These are phyloP conservation scores for Paxillus ammoniavirescens DNA, from an alignment of 768 basidiomycete species.

Conservation along the genomic window DNA sequence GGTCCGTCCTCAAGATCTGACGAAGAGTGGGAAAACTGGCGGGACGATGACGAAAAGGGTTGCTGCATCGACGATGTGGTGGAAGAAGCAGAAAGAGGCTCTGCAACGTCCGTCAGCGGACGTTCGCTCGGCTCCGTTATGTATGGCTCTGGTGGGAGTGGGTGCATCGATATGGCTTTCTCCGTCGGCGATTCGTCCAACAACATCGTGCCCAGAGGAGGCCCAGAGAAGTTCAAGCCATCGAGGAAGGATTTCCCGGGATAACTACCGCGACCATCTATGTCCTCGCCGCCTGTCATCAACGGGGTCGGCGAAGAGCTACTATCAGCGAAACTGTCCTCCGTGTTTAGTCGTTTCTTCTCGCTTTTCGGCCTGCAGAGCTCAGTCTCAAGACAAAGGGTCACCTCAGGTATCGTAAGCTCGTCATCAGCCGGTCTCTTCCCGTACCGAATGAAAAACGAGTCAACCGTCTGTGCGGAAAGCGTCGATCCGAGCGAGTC, in stretches of 20 bases:
- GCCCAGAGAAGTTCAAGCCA: conserved; percentile 62
- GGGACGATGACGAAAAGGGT: conserved; percentile 6
- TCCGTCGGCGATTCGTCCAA: conserved; percentile 31
- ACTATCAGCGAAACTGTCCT: conserved; percentile 40
- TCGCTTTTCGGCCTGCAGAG: conserved; percentile 71
- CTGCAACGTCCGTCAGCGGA: conserved; percentile 37
- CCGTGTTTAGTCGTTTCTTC: conserved; percentile 60
- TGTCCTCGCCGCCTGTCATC: conserved; percentile 36
- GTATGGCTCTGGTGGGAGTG: conserved; percentile 23
- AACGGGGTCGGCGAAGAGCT: conserved; percentile 58
- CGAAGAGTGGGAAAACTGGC: conserved; percentile 40
- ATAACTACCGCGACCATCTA: conserved; percentile 11
- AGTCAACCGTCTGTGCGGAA: conserved; percentile 69
- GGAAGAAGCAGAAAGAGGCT: conserved; percentile 19
- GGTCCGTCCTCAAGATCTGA: conserved; percentile 46
- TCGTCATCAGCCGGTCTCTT: conserved; percentile 68
- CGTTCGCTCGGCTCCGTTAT: conserved; percentile 48
- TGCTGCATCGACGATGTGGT: conserved; percentile 7
- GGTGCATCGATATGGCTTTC: conserved; percentile 5
- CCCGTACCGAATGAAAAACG: conserved; percentile 73
- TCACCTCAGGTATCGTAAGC: conserved; percentile 73
- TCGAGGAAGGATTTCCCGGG: conserved; percentile 47
- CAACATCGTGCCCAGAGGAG: conserved; percentile 31
- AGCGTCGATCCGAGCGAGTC: conserved; percentile 96
- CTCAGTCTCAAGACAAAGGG: conserved; percentile 85